Evolutionary conservation across 495 filamentous ascomycete species (phyloP).

Genomic region (Hypoxylon subgilvum): DNA sequence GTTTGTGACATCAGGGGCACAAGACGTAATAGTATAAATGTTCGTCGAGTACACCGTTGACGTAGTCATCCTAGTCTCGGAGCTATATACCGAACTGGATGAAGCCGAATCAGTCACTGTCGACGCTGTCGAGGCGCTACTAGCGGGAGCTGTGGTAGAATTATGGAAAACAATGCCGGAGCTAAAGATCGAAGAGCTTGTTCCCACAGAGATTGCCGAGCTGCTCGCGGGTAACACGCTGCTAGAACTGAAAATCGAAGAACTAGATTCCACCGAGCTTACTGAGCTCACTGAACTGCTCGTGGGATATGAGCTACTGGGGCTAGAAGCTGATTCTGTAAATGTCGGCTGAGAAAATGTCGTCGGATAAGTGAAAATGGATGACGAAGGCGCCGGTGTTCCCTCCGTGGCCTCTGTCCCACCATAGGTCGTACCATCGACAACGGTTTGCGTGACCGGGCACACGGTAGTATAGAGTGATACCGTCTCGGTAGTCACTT

Average conservation of each 20-base stretch:
- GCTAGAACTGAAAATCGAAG: slow-evolving; percentile 1
- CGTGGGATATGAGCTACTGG: slow-evolving; percentile 1
- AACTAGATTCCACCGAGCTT: neutral
- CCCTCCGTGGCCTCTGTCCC: slow-evolving; percentile 8
- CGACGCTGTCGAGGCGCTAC: neutral
- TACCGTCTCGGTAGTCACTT: slow-evolving; percentile 45
- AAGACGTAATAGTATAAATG: slow-evolving; percentile 63
- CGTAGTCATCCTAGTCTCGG: slow-evolving; percentile 50
- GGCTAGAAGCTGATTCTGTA: slow-evolving; percentile 5
- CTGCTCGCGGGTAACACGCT: neutral
- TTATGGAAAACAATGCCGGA: slow-evolving; percentile 25
- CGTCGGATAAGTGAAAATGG: slow-evolving; percentile 1
- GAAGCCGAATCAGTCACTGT: slow-evolving; percentile 19
- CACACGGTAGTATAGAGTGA: slow-evolving; percentile 52
- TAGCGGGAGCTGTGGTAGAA: slow-evolving; percentile 9
- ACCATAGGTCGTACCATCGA: slow-evolving; percentile 40
- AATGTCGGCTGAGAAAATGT: slow-evolving; percentile 5
- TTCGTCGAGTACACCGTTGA: slow-evolving; percentile 67
- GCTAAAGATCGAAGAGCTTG: slow-evolving; percentile 16
- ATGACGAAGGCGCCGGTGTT: neutral
- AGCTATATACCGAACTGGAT: slow-evolving; percentile 49
- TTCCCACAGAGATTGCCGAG: slow-evolving; percentile 4
- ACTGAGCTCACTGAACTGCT: slow-evolving; percentile 3
- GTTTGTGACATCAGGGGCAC: slow-evolving; percentile 62
- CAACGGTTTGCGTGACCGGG: slow-evolving; percentile 47